Evolutionary conservation across 768 basidiomycete genomes (phyloP), one percentile per base, ranked within the genome.

Genomic region (Boletus insuetus): DNA sequence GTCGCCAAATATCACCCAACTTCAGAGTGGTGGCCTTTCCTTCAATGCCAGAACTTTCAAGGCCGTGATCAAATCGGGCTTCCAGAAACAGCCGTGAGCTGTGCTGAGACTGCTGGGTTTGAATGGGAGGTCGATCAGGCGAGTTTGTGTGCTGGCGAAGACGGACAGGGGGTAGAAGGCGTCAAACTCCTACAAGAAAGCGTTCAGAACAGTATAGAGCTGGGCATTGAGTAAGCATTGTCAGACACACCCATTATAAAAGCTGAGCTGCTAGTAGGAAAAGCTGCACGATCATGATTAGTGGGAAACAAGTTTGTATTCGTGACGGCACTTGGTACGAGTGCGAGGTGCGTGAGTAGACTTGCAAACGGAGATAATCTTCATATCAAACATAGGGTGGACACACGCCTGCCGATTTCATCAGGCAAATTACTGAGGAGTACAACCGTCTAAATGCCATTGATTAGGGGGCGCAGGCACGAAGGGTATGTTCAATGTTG

Each of bases 251-350:
- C 55, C 44, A 43, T 37, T 22, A 47, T 52, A 34, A 53, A 32
- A 49, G 55, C 61, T 49, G 39, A 54, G 47, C 32, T 38, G 56
- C 45, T 53, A 29, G 49, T 38, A 89, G 85, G 51, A 94, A 86
- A 73, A 94, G 92, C 67, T 97, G 94, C 74, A 94, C 94, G 8
- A 77, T 98, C 43, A 64, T 92, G 38, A 89, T 98, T 63, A 87
- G 82, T 62, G 79, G 76, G 3, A 77, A 74, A 59, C 73, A 79
- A 58, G 82, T 87, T 14, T 94, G 91, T 64, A 77, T 93, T 39
- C 87, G 85, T 52, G 91, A 94, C 64, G 83, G 77, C 9, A 79
- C 73, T 46, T 94, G 92, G 91, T 84, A 87, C 65, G 72, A 85
- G 44, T 95, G 90, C 68, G 84, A 89, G 72, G 89, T 90, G 63